phyloP scores from a whole-genome alignment of 1,139 yeast genomes.

The Candida albicans region DNA sequence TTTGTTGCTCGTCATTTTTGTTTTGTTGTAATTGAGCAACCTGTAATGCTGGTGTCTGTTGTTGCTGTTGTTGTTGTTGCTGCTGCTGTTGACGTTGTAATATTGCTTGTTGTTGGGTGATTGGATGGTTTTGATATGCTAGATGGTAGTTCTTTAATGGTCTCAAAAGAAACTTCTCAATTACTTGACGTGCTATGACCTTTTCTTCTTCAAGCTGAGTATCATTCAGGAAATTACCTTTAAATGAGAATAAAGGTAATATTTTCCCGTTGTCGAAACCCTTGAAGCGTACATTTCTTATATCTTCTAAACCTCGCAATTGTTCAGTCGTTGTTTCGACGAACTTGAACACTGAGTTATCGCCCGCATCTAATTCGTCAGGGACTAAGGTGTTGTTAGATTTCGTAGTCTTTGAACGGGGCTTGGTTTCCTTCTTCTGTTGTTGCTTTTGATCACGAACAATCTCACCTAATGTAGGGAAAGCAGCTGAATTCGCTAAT shows the following conservation, averaged over 20 bases:
- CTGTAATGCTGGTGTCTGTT: conserved; percentile 15
- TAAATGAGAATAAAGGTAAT: conserved; percentile 44
- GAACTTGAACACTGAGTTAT: conserved; percentile 36
- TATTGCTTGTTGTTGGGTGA: conserved; percentile 41
- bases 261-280: conserved; percentile 19
- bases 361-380: conserved; percentile 45
- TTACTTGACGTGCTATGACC: conserved; percentile 40
- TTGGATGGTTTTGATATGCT: conserved; percentile 49
- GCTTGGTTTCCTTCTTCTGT: conserved; percentile 29
- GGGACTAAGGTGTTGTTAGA: conserved; percentile 25
- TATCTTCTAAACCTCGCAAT: conserved; percentile 32
- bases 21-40: conserved; percentile 23
- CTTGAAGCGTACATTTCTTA: conserved; percentile 34
- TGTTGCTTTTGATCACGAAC: conserved; percentile 45
- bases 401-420: conserved; percentile 25
- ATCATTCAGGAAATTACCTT: conserved; percentile 19
- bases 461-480: conserved; percentile 74
- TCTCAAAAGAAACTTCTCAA: conserved; percentile 42
- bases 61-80: conserved; percentile 27
- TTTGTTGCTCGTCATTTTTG: conserved; percentile 20
- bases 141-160: conserved; percentile 50
- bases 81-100: conserved; percentile 32
- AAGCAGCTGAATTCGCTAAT: conserved; percentile 56
- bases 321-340: conserved; percentile 38
- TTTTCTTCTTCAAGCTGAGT: conserved; percentile 39